These are phyloP conservation scores for Marsdenia floribunda DNA, from an alignment of 257 asterid genomes.

Conservation along the genomic window DNA sequence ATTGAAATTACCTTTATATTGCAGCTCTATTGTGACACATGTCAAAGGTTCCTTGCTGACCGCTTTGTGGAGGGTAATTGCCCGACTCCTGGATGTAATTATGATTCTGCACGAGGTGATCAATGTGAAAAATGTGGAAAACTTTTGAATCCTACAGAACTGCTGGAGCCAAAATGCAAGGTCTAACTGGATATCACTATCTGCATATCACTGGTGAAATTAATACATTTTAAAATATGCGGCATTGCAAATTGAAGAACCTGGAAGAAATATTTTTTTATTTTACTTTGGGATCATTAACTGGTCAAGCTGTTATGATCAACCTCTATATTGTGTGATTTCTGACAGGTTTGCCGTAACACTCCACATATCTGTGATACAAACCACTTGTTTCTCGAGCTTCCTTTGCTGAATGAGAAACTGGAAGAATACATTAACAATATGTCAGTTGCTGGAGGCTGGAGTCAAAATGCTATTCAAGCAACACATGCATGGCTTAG, in stretches of 20 bases:
- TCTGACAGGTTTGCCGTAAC: constrained; percentile 57
- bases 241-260: not conserved
- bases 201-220: not conserved
- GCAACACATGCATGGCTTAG: constrained; percentile 77
- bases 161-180: constrained; percentile 87
- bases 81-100: constrained; percentile 73
- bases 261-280: not conserved
- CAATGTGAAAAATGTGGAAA: constrained; percentile 89
- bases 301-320: not conserved
- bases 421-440: constrained; percentile 54
- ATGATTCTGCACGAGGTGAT: constrained; percentile 92
- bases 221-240: not conserved
- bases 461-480: constrained; percentile 96
- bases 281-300: not conserved
- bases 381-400: constrained; percentile 84
- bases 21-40: constrained; percentile 77
- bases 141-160: constrained; percentile 88
- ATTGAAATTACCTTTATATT: constrained; percentile 8
- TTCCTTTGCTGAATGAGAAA: constrained; percentile 72
- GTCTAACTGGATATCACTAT: constrained; percentile 20
- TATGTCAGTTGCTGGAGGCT: constrained; percentile 78
- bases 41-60: constrained; percentile 79
- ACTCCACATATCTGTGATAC: constrained; percentile 70
- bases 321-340: constrained; percentile 1
- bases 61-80: constrained; percentile 86